Evolutionary conservation across 805 yeast genomes (phyloP).

Genomic region (Wickerhamomyces silvicola): DNA sequence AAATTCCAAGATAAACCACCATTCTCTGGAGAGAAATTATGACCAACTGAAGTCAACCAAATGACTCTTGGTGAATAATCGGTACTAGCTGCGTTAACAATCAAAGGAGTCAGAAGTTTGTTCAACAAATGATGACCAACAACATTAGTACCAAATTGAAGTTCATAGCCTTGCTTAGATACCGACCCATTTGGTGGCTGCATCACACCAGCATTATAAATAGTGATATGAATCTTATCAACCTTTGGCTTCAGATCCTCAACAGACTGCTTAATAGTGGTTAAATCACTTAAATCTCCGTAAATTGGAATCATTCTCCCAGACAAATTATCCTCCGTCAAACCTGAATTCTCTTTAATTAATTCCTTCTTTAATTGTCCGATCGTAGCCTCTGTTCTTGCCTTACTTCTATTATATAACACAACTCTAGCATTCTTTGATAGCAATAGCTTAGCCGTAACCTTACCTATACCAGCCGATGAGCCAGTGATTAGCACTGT

Average conservation of each 20-base stretch:
- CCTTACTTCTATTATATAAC: conserved; percentile 29
- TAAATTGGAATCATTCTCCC: conserved; percentile 19
- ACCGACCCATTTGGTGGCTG: conserved; percentile 28
- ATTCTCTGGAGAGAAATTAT: conserved; percentile 23
- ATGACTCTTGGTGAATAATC: conserved; percentile 32
- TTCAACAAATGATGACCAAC: conserved; percentile 42
- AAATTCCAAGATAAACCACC: conserved; percentile 32
- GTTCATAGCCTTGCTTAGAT: conserved; percentile 40
- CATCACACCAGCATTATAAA: conserved; percentile 43
- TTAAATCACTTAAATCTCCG: conserved; percentile 35
- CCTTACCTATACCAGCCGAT: conserved; percentile 29
- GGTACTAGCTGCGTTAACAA: conserved; percentile 26
- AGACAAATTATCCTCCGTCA: conserved; percentile 9
- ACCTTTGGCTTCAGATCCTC: conserved; percentile 17
- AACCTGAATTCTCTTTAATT: conserved; percentile 10
- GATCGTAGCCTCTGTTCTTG: conserved; percentile 26
- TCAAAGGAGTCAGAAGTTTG: conserved; percentile 30
- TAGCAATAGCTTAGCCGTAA: conserved; percentile 26
- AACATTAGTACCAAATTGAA: conserved; percentile 40
- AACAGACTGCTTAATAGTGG: conserved; percentile 33
- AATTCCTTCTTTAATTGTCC: conserved; percentile 21
- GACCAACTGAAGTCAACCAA: conserved; percentile 39
- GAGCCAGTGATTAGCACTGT: conserved; percentile 27
- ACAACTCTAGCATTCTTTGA: conserved; percentile 29
- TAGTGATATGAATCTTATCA: conserved; percentile 28